Evolutionary conservation across 177 flowering plant species (phyloP).

Genomic region (Vitis hybrid): DNA sequence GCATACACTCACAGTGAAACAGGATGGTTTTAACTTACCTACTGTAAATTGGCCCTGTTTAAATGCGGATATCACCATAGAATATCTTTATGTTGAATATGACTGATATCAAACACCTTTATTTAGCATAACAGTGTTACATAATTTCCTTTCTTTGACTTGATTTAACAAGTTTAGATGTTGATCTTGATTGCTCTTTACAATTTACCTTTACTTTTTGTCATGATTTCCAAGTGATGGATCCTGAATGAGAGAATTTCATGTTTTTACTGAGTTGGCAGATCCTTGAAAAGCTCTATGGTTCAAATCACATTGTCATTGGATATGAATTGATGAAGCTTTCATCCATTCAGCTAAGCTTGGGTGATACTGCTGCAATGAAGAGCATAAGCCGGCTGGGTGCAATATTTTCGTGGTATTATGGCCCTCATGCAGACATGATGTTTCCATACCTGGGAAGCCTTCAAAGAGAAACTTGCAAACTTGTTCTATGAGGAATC

Average conservation of each 20-base stretch:
- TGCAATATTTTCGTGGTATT: constrained; percentile 51
- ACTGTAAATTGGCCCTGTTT: no score
- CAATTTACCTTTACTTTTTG: not conserved
- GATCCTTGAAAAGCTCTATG: constrained; percentile 79
- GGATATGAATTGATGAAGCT: constrained; percentile 85
- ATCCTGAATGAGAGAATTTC: no score
- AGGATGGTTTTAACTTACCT: no score
- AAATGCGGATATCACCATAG: no score
- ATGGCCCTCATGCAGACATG: constrained; percentile 56
- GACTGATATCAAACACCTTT: no score
- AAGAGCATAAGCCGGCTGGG: constrained; percentile 35
- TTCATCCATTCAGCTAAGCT: constrained; percentile 50
- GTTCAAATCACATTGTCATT: constrained; percentile 61
- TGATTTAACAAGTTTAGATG: no score
- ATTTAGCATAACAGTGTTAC: no score
- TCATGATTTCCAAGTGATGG: no score
- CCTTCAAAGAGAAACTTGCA: constrained; percentile 35
- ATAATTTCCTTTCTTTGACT: no score
- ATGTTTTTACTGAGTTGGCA: constrained; percentile 24
- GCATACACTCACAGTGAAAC: no score
- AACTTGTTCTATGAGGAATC: constrained; percentile 5
- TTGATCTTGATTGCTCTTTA: no score
- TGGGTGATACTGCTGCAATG: constrained; percentile 38
- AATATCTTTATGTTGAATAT: no score
- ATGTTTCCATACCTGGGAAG: constrained; percentile 53